Percentiles rank a stretch among this genome's conserved stretches.
phyloP scores from a whole-genome alignment of 768 basidiomycete genomes.

The Xerocomus spinulosus region DNA sequence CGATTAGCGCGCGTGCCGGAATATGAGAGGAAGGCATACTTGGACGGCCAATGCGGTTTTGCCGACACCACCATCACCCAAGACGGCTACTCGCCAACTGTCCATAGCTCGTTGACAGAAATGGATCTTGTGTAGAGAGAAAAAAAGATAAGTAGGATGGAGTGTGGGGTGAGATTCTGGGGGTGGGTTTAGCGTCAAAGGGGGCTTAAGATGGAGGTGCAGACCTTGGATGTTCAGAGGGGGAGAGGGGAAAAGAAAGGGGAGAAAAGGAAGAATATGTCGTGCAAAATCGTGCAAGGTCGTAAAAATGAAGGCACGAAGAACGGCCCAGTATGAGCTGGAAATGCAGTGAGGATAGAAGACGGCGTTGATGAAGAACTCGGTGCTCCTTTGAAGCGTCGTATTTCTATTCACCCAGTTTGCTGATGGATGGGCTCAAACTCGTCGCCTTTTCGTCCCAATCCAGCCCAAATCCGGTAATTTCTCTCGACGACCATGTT shows the following conservation, averaged over 20 bases:
- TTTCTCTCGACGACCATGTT: background rate
- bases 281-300: slow-evolving; percentile 65
- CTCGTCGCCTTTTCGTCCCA: slow-evolving; percentile 16
- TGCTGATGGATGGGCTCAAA: slow-evolving; percentile 17
- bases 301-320: slow-evolving; percentile 47
- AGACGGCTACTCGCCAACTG: slow-evolving; percentile 92
- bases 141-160: slow-evolving; percentile 22
- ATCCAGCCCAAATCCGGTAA: slow-evolving; percentile 8
- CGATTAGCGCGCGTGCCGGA: slow-evolving; percentile 8
- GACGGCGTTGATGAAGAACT: slow-evolving; percentile 33
- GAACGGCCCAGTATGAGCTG: slow-evolving; percentile 25
- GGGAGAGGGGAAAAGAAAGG: slow-evolving; percentile 35
- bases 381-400: slow-evolving; percentile 28
- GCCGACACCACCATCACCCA: slow-evolving; percentile 96
- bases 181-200: slow-evolving; percentile 12
- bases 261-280: slow-evolving; percentile 44
- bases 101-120: slow-evolving; percentile 57
- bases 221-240: slow-evolving; percentile 22
- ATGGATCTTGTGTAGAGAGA: slow-evolving; percentile 15
- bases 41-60: slow-evolving; percentile 96
- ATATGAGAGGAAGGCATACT: slow-evolving; percentile 43
- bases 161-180: slow-evolving; percentile 16
- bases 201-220: slow-evolving; percentile 21
- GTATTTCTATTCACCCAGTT: slow-evolving; percentile 33
- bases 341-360: slow-evolving; percentile 26